Evolutionary conservation across 2,329 filamentous ascomycete species (phyloP), one percentile per base, ranked within the genome.

Genomic region (Nigrograna mackinnonii): DNA sequence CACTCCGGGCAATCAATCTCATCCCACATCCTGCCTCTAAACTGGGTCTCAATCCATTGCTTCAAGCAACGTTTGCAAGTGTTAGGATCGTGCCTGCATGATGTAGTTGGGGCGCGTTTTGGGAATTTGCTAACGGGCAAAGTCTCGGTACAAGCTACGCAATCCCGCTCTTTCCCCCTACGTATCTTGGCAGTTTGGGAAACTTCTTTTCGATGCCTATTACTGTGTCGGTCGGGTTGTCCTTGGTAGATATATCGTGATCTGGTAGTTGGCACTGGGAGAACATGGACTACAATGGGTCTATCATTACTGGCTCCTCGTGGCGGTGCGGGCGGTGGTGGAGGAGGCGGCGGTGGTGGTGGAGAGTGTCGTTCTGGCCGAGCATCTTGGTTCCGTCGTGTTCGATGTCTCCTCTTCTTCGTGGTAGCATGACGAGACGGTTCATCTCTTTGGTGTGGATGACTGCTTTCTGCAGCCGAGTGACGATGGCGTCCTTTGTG

Each of bases 1-100:
- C 80, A 84, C 46, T 80, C 77, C 0, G 79, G 78, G 38, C 80
- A 84, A 33, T 63, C 64, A 30, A 83, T 71, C 7, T 75, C 67
- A 22, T 74, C 70, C 71, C 74, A 76, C 2, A 68, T 57, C 39
- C 69, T 69, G 6, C 48, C 43, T 5, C 52, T 47, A 38, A 72
- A 64, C 37, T 70, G 62, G 1, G 61, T 59, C 4, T 50, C 43
- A n/a, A 74, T 62, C 71, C 71, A 75, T 22, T 46, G 48, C 13
- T 63, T 51, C 5, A 73, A 55, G 38, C 72, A 75, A 7, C 60
- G 52, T 3, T 45, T 48, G 47, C 71, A 75, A 12, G 62, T 65
- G n/a, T 63, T 50, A 5, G 47, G 39, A 1, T 43, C 39, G 43
- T 74, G 71, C 2, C 44, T 43, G 47, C 71, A 74, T 5, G 43